Base-by-base conservation (phyloP, 352 stramenopile genomes). In the Elongisporangium prolatum region DNA sequence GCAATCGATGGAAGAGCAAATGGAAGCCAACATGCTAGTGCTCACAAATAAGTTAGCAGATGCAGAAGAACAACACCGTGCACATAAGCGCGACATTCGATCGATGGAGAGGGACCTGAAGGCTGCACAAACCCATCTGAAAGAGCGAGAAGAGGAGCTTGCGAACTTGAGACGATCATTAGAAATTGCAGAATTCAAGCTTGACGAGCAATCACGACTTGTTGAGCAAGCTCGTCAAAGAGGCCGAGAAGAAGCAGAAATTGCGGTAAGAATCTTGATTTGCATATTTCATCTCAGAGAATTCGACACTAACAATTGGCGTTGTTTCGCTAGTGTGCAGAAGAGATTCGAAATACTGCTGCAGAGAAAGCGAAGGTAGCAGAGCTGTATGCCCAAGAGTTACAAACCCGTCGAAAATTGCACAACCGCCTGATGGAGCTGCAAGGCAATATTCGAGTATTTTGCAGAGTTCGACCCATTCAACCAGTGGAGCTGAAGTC, bases 381-480 rank as follows among this genome's bases (percentile, higher is more conserved):
- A 0, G 71, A 86, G 24, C 59, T 94, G 5, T 91, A 94, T 59
- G 68, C 75, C 0, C 75, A 91, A 54, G 82, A 95, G 61, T 65
- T 93, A 55, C 61, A 88, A 63, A 71, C 78, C 9, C 71, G 88
- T 22, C 77, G 85, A 13, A 89, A 93, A 48, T 72, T 97, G 10
- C 89, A 97, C 64, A 96, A 97, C 50, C 73, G 83, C 25, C 60
- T 98, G 1, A 94, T 97, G 71, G 91, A 97, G 56, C 67, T 98
- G 2, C 86, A 96, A 54, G 93, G 92, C 11, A 98, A 97, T 48
- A 98, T 98, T 40, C 84, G 91, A 28, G 91, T 98, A 2, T 97
- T 98, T 55, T 97, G 89, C 57, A 84, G 92, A 22, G 85, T 97
- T 0, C 84, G 93, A 16, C 93, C 93, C 1, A 86, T 96, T 55